Conservation (phyloP, 495 filamentous ascomycete species). For the Jackrogersella multiformis region DNA sequence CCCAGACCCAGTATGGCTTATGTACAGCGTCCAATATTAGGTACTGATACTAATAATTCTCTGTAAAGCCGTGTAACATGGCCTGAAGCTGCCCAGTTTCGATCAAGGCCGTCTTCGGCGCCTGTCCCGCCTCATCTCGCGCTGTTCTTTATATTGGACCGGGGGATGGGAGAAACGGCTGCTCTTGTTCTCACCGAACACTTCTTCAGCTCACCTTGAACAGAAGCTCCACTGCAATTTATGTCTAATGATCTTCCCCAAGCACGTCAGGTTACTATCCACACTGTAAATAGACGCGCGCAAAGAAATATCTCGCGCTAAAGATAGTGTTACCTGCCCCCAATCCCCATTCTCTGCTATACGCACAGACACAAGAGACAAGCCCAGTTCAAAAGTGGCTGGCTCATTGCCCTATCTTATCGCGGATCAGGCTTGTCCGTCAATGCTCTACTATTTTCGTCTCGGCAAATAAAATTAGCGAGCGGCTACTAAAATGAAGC, state of each 20-base stretch:
- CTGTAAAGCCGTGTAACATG: conserved; percentile 20
- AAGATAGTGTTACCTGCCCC: conserved; percentile 13
- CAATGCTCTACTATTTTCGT: conserved; percentile 32
- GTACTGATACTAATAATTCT: neutral
- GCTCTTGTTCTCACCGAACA: conserved; percentile 1
- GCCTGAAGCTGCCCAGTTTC: conserved; percentile 25
- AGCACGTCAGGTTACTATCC: conserved; percentile 12
- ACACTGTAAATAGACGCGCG: conserved; percentile 18
- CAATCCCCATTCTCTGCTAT: neutral
- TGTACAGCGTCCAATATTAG: conserved; percentile 1
- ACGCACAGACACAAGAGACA: neutral
- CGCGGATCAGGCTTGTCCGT: conserved; percentile 18
- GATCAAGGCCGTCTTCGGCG: conserved; percentile 26
- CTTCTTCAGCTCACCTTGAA: conserved; percentile 30
- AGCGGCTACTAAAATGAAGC: conserved; percentile 29
- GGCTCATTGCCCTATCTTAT: conserved; percentile 14
- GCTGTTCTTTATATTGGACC: conserved; percentile 1
- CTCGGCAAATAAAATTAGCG: conserved; percentile 20
- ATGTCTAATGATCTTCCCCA: conserved; percentile 20
- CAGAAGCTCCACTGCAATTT: conserved; percentile 10
- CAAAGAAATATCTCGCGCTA: conserved; percentile 21
- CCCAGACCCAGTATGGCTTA: conserved; percentile 2
- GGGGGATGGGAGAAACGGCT: conserved; percentile 12
- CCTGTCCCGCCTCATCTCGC: conserved; percentile 17
- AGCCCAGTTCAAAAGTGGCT: conserved; percentile 14